Base-by-base conservation (phyloP, 306 rosid species). In the Parietaria judaica region DNA sequence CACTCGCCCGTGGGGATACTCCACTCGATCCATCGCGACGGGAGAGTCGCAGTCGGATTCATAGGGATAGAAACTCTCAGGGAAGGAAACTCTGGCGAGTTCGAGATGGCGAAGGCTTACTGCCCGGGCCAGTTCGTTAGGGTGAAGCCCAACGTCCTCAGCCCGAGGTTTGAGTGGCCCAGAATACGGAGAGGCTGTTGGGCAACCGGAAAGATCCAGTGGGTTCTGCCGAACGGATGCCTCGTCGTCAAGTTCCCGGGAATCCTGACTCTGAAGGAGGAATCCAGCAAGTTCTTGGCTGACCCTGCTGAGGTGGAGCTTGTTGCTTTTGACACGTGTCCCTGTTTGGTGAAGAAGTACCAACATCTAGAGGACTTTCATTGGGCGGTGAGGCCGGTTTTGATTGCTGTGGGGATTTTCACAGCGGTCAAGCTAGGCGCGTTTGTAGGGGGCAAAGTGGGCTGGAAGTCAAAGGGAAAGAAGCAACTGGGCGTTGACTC, bases 351-450 rank as follows among this genome's bases (percentile, higher is more conserved):
- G 52, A 86, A 79, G 54, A 91, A 88, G 77, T 92, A 80, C 76
- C 88, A 88, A 67, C 98, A 92, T 70, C 63, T 92, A 0, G 98
- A 92, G 83, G 90, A 92, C 80, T 84, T 86, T 70, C 96, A 88
- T 54, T 86, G 95, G 98, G 82, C 89, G 6, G 80, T 92, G 49
- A 84, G 94, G 45, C 98, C 98, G 56, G 68, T 80, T 78, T 60
- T 88, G 53, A 73, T 84, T 66, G 89, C 87, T 53, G 55, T 92
- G 10, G 86, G 96, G 15, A 47, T 92, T 41, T 72, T 84, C n/a
- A 82, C 98, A 37, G 85, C 88, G 46, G 48, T 86, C 79, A 92
- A 82, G 71, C 69, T 80, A 11, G 96, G 96, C 54, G 58, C 80
- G 23, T 58, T 71, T 10, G 72, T 74, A 38, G 98, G 95, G 48